Conservation (phyloP, 75 land plant genomes). For the Sequoiadendron giganteum region DNA sequence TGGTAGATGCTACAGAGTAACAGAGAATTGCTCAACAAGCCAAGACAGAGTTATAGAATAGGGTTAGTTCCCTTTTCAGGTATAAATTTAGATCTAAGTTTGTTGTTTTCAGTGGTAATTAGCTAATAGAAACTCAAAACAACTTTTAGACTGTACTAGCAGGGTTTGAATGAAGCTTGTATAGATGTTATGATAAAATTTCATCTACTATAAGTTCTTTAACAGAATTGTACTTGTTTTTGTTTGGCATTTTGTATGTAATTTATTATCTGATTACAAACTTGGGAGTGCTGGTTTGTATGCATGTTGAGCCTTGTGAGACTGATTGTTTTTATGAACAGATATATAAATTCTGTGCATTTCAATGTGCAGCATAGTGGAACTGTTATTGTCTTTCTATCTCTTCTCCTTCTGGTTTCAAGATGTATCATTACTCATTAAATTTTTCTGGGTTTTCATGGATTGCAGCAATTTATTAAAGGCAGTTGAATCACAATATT, state of each 20-base stretch:
- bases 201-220: background rate
- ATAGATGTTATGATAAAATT: background rate
- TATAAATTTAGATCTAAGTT: background rate
- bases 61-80: background rate
- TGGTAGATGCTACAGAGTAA: background rate
- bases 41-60: background rate
- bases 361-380: too few species aligned
- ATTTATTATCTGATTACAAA: background rate
- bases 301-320: too few species aligned
- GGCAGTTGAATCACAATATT: background rate
- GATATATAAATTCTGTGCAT: too few species aligned
- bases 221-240: background rate
- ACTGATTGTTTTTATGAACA: too few species aligned
- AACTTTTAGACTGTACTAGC: background rate
- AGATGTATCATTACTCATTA: too few species aligned
- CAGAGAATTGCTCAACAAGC: background rate
- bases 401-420: background rate
- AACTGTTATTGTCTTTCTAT: background rate
- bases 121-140: background rate
- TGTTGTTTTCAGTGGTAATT: background rate
- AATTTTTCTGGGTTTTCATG: background rate
- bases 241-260: background rate
- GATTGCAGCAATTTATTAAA: background rate
- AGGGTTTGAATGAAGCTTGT: background rate
- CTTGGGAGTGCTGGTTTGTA: too few species aligned